phyloP scores from a whole-genome alignment of 1,284 basidiomycete genomes.

The Rhodotorula sp. region DNA sequence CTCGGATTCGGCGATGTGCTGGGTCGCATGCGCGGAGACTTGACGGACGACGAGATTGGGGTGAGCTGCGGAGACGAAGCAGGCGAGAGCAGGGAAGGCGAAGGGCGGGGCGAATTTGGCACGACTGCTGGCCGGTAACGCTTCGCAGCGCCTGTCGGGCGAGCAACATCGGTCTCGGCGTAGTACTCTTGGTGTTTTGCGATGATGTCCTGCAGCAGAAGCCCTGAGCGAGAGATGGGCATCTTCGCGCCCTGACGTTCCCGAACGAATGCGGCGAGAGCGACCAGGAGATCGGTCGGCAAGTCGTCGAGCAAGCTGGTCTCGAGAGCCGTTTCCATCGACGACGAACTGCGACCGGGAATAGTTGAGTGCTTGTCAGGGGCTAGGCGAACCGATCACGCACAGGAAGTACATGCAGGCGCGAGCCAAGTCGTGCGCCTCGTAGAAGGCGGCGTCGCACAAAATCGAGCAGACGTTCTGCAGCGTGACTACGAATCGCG shows the following conservation, averaged over 20 bases:
- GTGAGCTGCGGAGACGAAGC: constrained; percentile 29
- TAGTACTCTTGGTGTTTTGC: constrained; percentile 73
- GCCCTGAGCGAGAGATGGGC: constrained; percentile 60
- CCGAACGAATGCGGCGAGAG: constrained; percentile 65
- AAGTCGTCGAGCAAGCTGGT: constrained; percentile 71
- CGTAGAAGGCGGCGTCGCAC: constrained; percentile 75
- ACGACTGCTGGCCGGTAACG: constrained; percentile 39
- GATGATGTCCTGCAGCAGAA: constrained; percentile 62
- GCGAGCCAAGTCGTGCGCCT: constrained; percentile 67
- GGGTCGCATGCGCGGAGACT: constrained; percentile 18
- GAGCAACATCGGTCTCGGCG: constrained; percentile 74
- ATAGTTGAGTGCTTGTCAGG: no score
- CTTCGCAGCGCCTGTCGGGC: constrained; percentile 57
- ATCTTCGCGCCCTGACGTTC: constrained; percentile 66
- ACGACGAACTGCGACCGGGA: constrained; percentile 54
- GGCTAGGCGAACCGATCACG: no score
- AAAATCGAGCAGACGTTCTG: constrained; percentile 80
- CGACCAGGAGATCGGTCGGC: constrained; percentile 63
- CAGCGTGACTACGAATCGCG: constrained; percentile 61
- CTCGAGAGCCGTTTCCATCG: constrained; percentile 86
- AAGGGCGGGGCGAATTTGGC: constrained; percentile 55
- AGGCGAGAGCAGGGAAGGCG: constrained; percentile 51
- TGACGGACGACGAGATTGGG: background rate
- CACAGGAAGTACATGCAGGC: constrained; percentile 75
- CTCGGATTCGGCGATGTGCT: constrained; percentile 11